Evolutionary conservation across 805 yeast species (phyloP).

Genomic region (Schizosaccharomyces cryophilus): DNA sequence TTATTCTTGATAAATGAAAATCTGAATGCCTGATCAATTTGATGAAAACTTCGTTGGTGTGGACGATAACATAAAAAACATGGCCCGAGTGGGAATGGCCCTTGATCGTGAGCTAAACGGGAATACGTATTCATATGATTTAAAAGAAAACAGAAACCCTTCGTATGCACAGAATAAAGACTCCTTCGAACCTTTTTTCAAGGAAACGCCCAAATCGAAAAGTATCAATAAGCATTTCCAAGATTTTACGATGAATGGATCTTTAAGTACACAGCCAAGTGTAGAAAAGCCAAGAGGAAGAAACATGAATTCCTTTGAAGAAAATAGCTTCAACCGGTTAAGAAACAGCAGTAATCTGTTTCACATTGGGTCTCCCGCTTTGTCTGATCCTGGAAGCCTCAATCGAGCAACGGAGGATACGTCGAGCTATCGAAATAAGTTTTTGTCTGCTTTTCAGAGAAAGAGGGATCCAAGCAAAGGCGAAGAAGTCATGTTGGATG

Average conservation of each 20-base stretch:
- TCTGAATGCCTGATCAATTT: neutral
- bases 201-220: neutral
- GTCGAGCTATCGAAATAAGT: neutral
- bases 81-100: constrained; percentile 1
- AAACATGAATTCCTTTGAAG: neutral
- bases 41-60: neutral
- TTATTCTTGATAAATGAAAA: neutral
- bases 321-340: neutral
- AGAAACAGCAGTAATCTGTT: neutral
- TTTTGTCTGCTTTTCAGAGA: neutral
- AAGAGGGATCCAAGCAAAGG: neutral
- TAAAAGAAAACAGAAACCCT: neutral
- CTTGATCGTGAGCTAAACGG: neutral
- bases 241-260: neutral
- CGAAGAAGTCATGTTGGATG: neutral
- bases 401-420: neutral
- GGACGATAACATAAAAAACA: neutral
- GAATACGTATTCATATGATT: neutral
- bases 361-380: neutral
- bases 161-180: neutral
- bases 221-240: neutral
- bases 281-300: neutral
- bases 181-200: neutral
- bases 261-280: neutral
- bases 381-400: neutral